These are phyloP conservation scores for Kregervanrija delftensis DNA, from an alignment of 805 yeast genomes.

Conservation along the genomic window DNA sequence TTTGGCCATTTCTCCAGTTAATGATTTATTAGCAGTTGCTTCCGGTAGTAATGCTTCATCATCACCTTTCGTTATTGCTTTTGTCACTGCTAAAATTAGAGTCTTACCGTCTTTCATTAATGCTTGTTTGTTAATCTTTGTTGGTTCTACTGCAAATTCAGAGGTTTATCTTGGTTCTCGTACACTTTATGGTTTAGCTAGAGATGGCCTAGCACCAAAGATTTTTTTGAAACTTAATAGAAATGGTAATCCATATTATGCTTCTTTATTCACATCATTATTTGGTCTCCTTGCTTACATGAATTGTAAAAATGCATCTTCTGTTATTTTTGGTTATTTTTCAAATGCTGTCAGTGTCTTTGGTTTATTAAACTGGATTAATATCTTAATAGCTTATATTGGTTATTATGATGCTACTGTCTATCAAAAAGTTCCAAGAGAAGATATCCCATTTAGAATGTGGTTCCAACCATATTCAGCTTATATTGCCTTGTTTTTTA, in stretches of 20 bases:
- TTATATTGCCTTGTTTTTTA: conserved; percentile 9
- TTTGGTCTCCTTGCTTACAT: conserved; percentile 14
- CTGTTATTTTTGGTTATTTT: conserved; percentile 13
- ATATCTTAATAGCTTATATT: conserved; percentile 11
- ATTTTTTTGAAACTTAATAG: conserved; percentile 56
- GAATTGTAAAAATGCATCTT: conserved; percentile 6
- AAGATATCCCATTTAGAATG: conserved; percentile 14
- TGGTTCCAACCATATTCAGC: conserved; percentile 17
- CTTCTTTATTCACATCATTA: conserved; percentile 9
- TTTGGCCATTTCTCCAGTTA: conserved; percentile 45
- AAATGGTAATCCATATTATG: conserved; percentile 51
- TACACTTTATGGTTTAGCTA: conserved; percentile 52
- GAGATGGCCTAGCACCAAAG: conserved; percentile 54
- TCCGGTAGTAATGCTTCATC: conserved; percentile 41
- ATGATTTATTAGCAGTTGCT: conserved; percentile 35
- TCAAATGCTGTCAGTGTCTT: conserved; percentile 15
- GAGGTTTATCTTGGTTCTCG: conserved; percentile 59
- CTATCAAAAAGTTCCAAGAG: conserved; percentile 12
- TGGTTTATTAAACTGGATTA: conserved; percentile 16
- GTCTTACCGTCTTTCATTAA: conserved; percentile 59
- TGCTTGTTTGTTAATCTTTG: conserved; percentile 57
- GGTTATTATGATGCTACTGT: conserved; percentile 9
- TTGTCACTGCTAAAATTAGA: conserved; percentile 44
- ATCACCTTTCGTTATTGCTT: conserved; percentile 67
- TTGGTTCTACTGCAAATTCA: conserved; percentile 60